Conservation (phyloP, 2,329 filamentous ascomycete genomes). For the Fusarium equiseti region DNA sequence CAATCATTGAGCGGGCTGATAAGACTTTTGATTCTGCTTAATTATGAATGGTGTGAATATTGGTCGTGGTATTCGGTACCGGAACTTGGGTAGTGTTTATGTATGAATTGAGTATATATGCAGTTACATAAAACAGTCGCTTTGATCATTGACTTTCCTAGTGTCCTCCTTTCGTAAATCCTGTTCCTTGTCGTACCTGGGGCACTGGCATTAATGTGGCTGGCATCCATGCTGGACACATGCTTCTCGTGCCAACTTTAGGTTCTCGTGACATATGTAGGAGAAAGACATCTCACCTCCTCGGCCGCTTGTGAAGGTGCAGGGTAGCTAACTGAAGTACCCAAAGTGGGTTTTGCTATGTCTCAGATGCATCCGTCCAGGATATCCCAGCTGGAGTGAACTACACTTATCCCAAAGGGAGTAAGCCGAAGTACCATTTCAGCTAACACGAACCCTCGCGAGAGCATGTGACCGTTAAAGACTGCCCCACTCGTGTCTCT, state of each 20-base stretch:
- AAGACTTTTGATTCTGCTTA: constrained; percentile 11
- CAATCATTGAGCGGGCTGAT: constrained; percentile 46
- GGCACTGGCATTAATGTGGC: no score
- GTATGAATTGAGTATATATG: no score
- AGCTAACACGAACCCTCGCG: accelerated
- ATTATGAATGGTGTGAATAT: background rate
- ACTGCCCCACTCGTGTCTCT: accelerated
- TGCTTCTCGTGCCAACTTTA: no score
- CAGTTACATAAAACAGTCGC: accelerated
- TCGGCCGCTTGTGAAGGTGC: accelerated
- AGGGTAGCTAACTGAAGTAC: background rate
- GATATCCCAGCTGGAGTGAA: accelerated
- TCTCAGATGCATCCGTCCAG: background rate
- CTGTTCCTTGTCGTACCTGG: no score
- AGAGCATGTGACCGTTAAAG: background rate
- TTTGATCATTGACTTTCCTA: no score
- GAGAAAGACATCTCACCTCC: background rate
- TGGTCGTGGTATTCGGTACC: no score
- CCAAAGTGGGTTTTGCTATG: accelerated
- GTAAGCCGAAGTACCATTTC: background rate
- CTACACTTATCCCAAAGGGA: background rate
- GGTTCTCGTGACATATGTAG: no score
- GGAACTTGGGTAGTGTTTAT: no score
- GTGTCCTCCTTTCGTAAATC: no score
- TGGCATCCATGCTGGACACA: no score